Percentiles rank a stretch among this genome's conserved stretches.
Evolutionary conservation across 2,329 filamentous ascomycete species (phyloP).

Genomic region (Plectosphaerella cucumerina): DNA sequence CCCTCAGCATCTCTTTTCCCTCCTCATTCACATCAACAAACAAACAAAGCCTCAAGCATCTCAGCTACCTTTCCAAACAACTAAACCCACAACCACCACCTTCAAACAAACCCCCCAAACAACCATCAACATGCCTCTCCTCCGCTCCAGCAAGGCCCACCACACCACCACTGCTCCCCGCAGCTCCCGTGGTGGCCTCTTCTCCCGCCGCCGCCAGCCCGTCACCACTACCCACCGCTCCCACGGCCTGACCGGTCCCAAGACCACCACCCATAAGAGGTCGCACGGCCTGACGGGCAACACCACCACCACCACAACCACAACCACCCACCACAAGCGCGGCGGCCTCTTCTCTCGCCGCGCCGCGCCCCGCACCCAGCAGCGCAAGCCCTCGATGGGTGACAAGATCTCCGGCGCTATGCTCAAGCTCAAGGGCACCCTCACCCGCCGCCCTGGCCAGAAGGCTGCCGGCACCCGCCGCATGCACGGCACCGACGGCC

Average conservation of each 20-base stretch:
- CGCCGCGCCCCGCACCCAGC: constrained; percentile 37
- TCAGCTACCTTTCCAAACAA: constrained; percentile 3
- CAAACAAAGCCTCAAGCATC: constrained; percentile 3
- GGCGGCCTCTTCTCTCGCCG: constrained; percentile 34
- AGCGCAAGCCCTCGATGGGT: constrained; percentile 62
- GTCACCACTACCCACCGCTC: constrained; percentile 16
- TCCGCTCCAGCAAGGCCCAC: constrained; percentile 13
- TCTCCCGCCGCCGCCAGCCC: constrained; percentile 18
- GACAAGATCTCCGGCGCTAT: constrained; percentile 77
- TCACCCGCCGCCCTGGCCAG: constrained; percentile 61
- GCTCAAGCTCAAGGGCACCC: constrained; percentile 65
- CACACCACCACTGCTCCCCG: constrained; percentile 15
- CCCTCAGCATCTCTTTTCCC: no score
- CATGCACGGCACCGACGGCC: constrained; percentile 71
- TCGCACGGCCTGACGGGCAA: constrained; percentile 16
- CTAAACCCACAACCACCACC: neutral
- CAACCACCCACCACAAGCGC: constrained; percentile 37
- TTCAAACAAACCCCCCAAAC: constrained; percentile 4
- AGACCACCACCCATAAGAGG: constrained; percentile 13
- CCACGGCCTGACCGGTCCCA: constrained; percentile 11
- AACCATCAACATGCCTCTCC: constrained; percentile 27
- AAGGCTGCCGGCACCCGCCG: constrained; percentile 69
- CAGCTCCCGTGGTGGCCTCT: constrained; percentile 10
- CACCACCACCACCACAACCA: constrained; percentile 32
- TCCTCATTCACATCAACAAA: constrained; percentile 5